These are phyloP conservation scores for Ophiorrhiza pumila DNA, from an alignment of 257 asterid species.

Conservation along the genomic window DNA sequence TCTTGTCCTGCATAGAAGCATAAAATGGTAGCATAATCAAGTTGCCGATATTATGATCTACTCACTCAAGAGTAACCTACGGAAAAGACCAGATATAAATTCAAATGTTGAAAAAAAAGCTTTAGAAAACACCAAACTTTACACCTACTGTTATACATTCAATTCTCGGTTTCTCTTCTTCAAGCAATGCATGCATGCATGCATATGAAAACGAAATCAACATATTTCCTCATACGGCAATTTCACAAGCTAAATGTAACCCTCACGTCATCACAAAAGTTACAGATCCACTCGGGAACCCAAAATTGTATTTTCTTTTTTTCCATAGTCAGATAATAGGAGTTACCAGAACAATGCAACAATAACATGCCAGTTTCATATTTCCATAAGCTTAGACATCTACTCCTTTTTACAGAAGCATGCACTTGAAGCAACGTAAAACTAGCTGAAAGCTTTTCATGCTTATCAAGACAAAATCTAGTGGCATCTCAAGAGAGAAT, in stretches of 20 bases:
- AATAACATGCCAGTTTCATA: neutral
- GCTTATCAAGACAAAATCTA: neutral
- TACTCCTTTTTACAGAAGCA: neutral
- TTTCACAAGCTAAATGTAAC: neutral
- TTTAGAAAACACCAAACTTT: neutral
- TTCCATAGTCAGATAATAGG: neutral
- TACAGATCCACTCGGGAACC: neutral
- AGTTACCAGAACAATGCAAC: neutral
- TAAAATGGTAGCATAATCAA: no score
- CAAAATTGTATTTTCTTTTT: neutral
- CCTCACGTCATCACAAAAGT: neutral
- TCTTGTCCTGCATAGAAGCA: constrained; percentile 49
- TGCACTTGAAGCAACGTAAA: neutral
- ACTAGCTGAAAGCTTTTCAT: neutral
- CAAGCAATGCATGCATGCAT: neutral
- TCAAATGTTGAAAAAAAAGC: neutral
- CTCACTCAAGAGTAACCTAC: neutral
- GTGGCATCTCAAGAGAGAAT: neutral
- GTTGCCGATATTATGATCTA: no score
- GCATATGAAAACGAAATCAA: neutral
- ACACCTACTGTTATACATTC: neutral
- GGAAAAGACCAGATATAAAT: neutral
- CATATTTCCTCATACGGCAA: neutral
- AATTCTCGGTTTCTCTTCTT: neutral
- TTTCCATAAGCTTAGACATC: neutral